These are phyloP conservation scores for Kwoniella dendrophila DNA, from an alignment of 768 basidiomycete species.

Conservation along the genomic window DNA sequence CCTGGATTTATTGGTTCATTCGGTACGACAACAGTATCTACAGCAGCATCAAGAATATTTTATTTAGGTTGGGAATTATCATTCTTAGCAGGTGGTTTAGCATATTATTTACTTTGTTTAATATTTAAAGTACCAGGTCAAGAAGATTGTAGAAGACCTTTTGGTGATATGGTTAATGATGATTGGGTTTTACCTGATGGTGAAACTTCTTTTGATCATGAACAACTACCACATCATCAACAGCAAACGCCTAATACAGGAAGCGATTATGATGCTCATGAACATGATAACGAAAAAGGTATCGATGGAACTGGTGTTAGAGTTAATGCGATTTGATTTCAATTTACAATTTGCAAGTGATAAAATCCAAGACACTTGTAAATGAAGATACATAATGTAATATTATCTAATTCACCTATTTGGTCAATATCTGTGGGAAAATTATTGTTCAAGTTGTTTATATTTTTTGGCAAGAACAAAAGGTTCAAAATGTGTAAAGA, in stretches of 20 bases:
- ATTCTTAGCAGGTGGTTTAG: conserved; percentile 26
- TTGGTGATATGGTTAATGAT: conserved; percentile 26
- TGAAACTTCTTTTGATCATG: not conserved
- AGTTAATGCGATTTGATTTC: conserved; percentile 16
- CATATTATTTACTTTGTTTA: conserved; percentile 24
- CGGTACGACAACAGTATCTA: conserved; percentile 32
- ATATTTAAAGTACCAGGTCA: conserved; percentile 30
- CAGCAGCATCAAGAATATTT: conserved; percentile 25
- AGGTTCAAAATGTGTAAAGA: too few species aligned
- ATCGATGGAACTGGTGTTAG: too few species aligned
- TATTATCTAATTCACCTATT: too few species aligned
- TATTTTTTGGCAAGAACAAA: too few species aligned
- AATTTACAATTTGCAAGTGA: not conserved
- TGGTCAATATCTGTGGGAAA: too few species aligned
- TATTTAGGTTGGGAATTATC: conserved; percentile 36
- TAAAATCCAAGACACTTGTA: too few species aligned
- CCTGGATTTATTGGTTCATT: conserved; percentile 36
- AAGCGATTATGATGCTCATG: conserved; percentile 18
- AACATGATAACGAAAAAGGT: conserved; percentile 10
- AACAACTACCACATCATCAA: not conserved
- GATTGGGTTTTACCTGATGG: conserved; percentile 25
- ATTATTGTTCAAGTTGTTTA: too few species aligned
- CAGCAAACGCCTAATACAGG: not conserved
- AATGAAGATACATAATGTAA: too few species aligned
- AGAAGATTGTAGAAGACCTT: conserved; percentile 25